Base-by-base conservation (phyloP, 2,329 filamentous ascomycete genomes). In the Meredithiella fracta region DNA sequence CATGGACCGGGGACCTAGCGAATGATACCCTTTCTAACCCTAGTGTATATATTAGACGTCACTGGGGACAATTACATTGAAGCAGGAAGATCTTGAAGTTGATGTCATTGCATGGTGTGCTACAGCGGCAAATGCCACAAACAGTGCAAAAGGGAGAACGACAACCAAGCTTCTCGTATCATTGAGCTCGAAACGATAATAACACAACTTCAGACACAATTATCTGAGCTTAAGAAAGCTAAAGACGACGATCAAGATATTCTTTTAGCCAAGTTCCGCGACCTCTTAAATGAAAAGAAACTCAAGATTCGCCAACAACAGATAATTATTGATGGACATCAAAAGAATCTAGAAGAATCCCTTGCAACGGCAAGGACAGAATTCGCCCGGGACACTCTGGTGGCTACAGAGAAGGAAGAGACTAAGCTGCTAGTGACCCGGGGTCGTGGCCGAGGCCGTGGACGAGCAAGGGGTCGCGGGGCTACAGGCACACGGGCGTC, bases 211-310 rank as follows among this genome's bases (percentile, higher is more conserved):
- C 76, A 76, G 61, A 68, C 68, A 3, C 81, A 85, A 63, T 69
- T 89, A 0, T 75, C 83, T 3, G 81, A 86, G 62, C 73, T 90
- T 15, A 72, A 82, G 50, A 72, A 72, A 55, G 73, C 79, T 14
- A 89, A 89, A 64, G 72, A 77, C 50, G 76, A 78, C 17, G 76
- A 86, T 60, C 85, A 90, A 66, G 73, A 74, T 1, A 73, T 75
- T 17, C 68, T 90, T 56, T 67, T 90, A 1, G 76, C 78, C 59
- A 87, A 86, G 64, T 87, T 87, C 62, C 75, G 78, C 55, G 72
- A 78, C 56, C 70, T 91, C 1, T 69, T 90, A 1, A 90, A 90
- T 62, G 79, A 84, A 65, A 91, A 91, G 70, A 90, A 90, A 67
- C 71, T 82, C 54, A 89, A 86, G 67, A 89, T 90, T 52, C 71